Base-by-base conservation (phyloP, 1,284 basidiomycete genomes). In the Irpex sp. region DNA sequence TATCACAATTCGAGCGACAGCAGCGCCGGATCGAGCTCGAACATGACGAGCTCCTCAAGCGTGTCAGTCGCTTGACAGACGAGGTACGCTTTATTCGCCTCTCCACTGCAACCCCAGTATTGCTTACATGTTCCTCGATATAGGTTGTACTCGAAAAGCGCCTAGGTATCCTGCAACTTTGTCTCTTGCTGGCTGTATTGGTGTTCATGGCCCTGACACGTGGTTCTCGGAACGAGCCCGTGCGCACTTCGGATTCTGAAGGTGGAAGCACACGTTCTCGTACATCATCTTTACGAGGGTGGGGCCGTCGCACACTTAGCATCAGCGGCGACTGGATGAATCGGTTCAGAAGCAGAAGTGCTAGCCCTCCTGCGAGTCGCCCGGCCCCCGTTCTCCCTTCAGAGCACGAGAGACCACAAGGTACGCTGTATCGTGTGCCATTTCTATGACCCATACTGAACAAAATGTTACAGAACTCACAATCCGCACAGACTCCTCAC, bases 161-260 rank as follows among this genome's bases (percentile, higher is more conserved):
- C 1, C 82, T 96, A 0, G 87, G 93, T 2, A 86, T 96, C 44
- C 91, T 89, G 0, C 94, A 96, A 70, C 80, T 96, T 0, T 85
- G 90, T 70, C 82, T 94, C 6, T 80, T 96, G 1, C 80, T 95
- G 1, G 83, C 86, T 0, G 87, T 96, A 1, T 82, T 96, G 31
- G 80, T 95, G 8, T 94, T 96, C 74, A 88, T 96, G 75, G 86
- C 86, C 5, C 79, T 96, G 59, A 96, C 94, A 2, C 85, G 94
- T 5, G 92, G 93, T 0, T 91, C 90, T 0, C 77, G 85, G 59
- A 80, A 79, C 19, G 83, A 84, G 65, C 69, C 70, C 19, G 63
- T 74, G 68, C 31, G 68, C 69, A 38, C 68, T 0, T 57, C 26
- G 71, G 9, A 65, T 69, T 40, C 72, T 21, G 17, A 61, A 17